These are phyloP conservation scores for Neurospora crassa DNA, from an alignment of 2,329 filamentous ascomycete genomes.

Conservation along the genomic window DNA sequence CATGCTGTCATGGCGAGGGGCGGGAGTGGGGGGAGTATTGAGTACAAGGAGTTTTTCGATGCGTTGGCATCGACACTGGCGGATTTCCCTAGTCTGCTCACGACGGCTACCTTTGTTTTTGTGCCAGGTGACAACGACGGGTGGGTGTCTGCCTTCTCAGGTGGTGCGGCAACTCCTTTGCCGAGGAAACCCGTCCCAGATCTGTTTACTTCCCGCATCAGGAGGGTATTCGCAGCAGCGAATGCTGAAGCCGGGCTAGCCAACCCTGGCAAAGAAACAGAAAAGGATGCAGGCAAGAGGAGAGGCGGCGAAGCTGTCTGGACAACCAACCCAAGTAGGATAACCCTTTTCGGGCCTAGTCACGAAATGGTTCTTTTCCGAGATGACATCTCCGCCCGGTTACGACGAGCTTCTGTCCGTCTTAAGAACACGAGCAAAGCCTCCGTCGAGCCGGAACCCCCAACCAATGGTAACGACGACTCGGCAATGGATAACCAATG, in stretches of 20 bases:
- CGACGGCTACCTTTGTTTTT: constrained; percentile 77
- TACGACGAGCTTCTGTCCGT: constrained; percentile 67
- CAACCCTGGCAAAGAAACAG: constrained; percentile 22
- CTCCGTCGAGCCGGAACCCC: not conserved
- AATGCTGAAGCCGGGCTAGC: constrained; percentile 56
- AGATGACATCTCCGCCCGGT: constrained; percentile 73
- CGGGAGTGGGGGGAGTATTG: constrained; percentile 71
- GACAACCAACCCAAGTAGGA: constrained; percentile 76
- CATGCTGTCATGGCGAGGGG: constrained; percentile 57
- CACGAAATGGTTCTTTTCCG: constrained; percentile 83
- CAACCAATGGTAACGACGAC: constrained; percentile 22
- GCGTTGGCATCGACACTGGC: constrained; percentile 70
- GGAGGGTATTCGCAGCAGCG: constrained; percentile 68
- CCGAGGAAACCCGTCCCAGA: constrained; percentile 69
- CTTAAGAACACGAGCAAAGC: constrained; percentile 42
- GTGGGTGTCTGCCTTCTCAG: constrained; percentile 83
- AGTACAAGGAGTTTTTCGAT: constrained; percentile 96
- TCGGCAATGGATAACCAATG: constrained; percentile 26
- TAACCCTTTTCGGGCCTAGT: constrained; percentile 77
- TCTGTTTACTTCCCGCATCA: constrained; percentile 80
- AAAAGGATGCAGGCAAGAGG: constrained; percentile 29
- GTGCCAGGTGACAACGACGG: constrained; percentile 95
- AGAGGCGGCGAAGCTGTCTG: constrained; percentile 68
- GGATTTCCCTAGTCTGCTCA: constrained; percentile 74
- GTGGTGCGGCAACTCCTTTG: constrained; percentile 60